phyloP scores from a whole-genome alignment of 305 asterid genomes.

The Rubia peregrina region DNA sequence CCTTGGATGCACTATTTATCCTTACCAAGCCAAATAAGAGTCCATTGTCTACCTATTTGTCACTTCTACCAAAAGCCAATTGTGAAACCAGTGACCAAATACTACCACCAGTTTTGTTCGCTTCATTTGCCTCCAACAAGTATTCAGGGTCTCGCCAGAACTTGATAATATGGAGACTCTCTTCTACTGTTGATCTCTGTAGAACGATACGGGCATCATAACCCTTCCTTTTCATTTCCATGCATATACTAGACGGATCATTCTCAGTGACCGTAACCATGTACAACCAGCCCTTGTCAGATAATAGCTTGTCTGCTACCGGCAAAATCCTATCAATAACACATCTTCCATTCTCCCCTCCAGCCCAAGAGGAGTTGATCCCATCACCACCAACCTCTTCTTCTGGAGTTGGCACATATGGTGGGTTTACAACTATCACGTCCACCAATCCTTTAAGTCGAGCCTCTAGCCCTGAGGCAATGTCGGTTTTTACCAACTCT shows the following conservation, averaged over 20 bases:
- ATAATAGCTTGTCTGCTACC: conserved; percentile 14
- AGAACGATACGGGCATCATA: conserved; percentile 7
- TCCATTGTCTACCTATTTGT: background rate
- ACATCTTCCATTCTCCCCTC: conserved; percentile 12
- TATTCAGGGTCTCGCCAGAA: background rate
- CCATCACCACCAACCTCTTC: conserved; percentile 33
- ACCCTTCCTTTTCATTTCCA: conserved; percentile 12
- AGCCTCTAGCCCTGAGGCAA: conserved; percentile 79
- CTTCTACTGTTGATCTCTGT: background rate
- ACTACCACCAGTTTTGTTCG: background rate
- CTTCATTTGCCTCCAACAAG: background rate
- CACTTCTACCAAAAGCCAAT: background rate
- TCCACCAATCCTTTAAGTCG: conserved; percentile 58
- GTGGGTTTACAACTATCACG: conserved; percentile 80
- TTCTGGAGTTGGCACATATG: conserved; percentile 88
- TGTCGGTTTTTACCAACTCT: conserved; percentile 55
- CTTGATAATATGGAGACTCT: background rate
- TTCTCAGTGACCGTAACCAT: conserved; percentile 13
- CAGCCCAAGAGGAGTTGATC: conserved; percentile 11
- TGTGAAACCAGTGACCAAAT: conserved; percentile 11
- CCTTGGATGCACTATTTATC: background rate
- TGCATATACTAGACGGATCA: conserved; percentile 13
- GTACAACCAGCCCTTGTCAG: conserved; percentile 17
- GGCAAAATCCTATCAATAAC: conserved; percentile 14
- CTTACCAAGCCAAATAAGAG: background rate